Evolutionary conservation across 257 asterid genomes (phyloP), one percentile per base, ranked within the genome.

Genomic region (Parsonsia alboflavescens): DNA sequence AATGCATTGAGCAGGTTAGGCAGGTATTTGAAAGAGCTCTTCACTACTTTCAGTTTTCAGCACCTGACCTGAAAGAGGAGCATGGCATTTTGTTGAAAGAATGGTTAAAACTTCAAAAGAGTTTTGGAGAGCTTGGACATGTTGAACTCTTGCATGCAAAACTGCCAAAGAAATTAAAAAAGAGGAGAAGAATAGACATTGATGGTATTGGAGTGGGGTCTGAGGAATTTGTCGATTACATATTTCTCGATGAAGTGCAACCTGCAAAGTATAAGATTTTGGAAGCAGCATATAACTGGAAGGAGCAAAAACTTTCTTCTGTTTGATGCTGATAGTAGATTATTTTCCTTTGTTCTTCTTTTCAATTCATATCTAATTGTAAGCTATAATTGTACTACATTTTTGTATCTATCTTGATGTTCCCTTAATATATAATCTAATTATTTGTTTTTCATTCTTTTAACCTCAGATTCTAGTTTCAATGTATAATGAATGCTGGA

Each of bases 1-100:
- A 79, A 67, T 84, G 96, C 83, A 82, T 92, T 68, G 81, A 85
- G 54, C 89, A 80, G 73, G 88, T 92, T 69, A 86, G 96, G 87
- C 96, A 78, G 82, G 91, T 91, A 46, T 89, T 88, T 54, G 97
- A 91, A 75, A 88, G 91, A 82, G 96, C 90, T 3, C 85, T 86
- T 46, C 73, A 86, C 77, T 84, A 90, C 75, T 87, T 83, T 41
- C 80, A 95, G 80, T 86, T 85, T 30, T 75, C 90, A 11, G 93
- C 90, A 11, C 95, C 96, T 12, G 93, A 88, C 62, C 52, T 91
- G 79, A 91, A 91, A 80, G 96, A 89, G 82, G 97, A 91, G 76
- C 80, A 92, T 72, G 89, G 93, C 44, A 91, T 91, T 90, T 91
- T 91, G 58, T 65, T 91, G 62, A 95, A 92, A 52, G 96, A 88